Evolutionary conservation across 306 rosid species (phyloP).

Genomic region (Urtica urens): DNA sequence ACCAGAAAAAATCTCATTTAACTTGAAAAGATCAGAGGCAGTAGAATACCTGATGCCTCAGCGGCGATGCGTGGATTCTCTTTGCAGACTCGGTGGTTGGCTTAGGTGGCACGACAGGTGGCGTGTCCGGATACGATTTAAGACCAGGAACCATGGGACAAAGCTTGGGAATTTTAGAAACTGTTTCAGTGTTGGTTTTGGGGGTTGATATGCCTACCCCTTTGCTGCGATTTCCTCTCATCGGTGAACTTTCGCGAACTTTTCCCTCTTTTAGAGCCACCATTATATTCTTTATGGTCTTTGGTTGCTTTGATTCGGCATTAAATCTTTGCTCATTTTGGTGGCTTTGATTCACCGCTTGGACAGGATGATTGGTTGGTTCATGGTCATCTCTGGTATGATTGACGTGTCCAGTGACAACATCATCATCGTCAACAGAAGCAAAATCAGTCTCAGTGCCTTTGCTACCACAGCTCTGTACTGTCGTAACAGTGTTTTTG

Average conservation of each 20-base stretch:
- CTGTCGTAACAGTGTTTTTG: slow-evolving; percentile 32
- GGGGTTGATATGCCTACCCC: slow-evolving; percentile 33
- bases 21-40: slow-evolving; percentile 6
- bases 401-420: slow-evolving; percentile 39
- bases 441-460: slow-evolving; percentile 41
- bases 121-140: slow-evolving; percentile 51
- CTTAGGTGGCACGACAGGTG: slow-evolving; percentile 32
- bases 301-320: slow-evolving; percentile 61
- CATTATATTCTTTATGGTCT: slow-evolving; percentile 76
- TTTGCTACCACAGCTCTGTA: slow-evolving; percentile 31
- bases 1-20: not conserved
- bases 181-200: slow-evolving; percentile 37
- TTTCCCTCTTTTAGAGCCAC: slow-evolving; percentile 76
- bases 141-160: slow-evolving; percentile 33
- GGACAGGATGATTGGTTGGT: slow-evolving; percentile 25
- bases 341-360: slow-evolving; percentile 34
- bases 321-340: slow-evolving; percentile 32
- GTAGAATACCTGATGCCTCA: slow-evolving; percentile 61
- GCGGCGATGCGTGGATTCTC: slow-evolving; percentile 36
- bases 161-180: slow-evolving; percentile 62
- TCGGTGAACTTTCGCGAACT: slow-evolving; percentile 71
- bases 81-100: slow-evolving; percentile 48
- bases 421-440: slow-evolving; percentile 54
- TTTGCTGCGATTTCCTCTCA: slow-evolving; percentile 63
- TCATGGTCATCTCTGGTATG: slow-evolving; percentile 39